These are phyloP conservation scores for Tolypocladium pustulatum DNA, from an alignment of 2,329 filamentous ascomycete genomes.

Conservation along the genomic window DNA sequence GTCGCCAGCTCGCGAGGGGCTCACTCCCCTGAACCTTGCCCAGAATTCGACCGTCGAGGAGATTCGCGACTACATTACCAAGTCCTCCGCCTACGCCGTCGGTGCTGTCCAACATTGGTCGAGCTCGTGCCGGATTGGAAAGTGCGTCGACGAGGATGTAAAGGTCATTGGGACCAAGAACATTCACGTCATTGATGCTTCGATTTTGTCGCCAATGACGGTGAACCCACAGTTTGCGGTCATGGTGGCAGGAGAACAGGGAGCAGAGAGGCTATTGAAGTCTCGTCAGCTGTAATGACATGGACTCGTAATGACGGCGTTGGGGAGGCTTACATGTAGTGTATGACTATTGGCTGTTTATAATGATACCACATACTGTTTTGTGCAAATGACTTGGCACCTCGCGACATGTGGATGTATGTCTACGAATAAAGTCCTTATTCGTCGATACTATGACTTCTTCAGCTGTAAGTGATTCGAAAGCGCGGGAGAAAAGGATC, in stretches of 20 bases:
- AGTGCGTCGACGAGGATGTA: conserved; percentile 36
- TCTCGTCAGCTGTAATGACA: neutral
- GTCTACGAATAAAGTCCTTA: too few relatives aligned
- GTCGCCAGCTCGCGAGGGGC: conserved; percentile 18
- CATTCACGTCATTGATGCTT: conserved; percentile 39
- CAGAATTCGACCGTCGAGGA: conserved; percentile 33
- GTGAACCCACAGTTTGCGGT: conserved; percentile 45
- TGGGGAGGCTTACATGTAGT: neutral
- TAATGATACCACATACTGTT: neutral
- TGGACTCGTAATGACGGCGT: neutral
- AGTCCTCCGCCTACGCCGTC: conserved; percentile 32
- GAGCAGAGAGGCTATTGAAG: conserved; percentile 32
- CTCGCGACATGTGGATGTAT: too few relatives aligned
- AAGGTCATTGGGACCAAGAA: conserved; percentile 37
- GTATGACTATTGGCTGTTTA: neutral
- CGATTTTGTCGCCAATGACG: conserved; percentile 37
- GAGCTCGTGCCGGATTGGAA: conserved; percentile 37
- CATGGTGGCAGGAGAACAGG: conserved; percentile 42
- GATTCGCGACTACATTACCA: conserved; percentile 39
- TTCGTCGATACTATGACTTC: too few relatives aligned
- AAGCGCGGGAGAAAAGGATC: too few relatives aligned
- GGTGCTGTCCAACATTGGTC: conserved; percentile 44
- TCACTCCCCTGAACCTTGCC: conserved; percentile 38
- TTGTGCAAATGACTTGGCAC: too few relatives aligned
- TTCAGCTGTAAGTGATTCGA: too few relatives aligned